Conservation (phyloP, 2,329 filamentous ascomycete genomes). For the Hymenoscyphus occultus region DNA sequence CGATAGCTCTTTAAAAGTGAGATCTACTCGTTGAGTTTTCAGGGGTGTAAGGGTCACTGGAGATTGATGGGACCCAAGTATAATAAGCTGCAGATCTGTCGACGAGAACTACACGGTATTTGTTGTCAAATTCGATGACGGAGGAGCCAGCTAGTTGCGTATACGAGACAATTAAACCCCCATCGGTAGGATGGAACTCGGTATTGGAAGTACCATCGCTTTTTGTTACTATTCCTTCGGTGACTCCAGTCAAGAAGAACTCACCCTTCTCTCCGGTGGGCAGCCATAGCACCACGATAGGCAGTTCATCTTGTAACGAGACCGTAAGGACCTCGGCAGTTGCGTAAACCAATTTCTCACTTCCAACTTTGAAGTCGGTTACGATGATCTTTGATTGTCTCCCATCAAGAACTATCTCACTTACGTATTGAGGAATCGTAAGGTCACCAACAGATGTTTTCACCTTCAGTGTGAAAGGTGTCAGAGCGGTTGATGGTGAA, state of each 20-base stretch:
- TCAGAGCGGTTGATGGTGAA: slow-evolving; percentile 49
- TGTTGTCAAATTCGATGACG: slow-evolving; percentile 46
- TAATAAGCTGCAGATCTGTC: slow-evolving; percentile 53
- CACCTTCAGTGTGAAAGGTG: slow-evolving; percentile 53
- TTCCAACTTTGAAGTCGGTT: slow-evolving; percentile 56
- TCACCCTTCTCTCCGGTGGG: slow-evolving; percentile 53
- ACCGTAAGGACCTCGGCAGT: slow-evolving; percentile 55
- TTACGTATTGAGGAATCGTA: slow-evolving; percentile 51
- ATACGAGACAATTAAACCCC: slow-evolving; percentile 45
- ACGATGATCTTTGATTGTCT: slow-evolving; percentile 61
- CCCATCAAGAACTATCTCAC: slow-evolving; percentile 53
- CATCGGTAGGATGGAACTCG: slow-evolving; percentile 41
- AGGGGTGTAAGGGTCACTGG: slow-evolving; percentile 38
- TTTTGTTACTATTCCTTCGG: slow-evolving; percentile 48
- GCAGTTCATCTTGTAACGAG: slow-evolving; percentile 45
- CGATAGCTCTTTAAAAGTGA: not conserved
- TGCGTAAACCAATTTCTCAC: slow-evolving; percentile 50
- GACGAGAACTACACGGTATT: slow-evolving; percentile 49
- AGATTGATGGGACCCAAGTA: slow-evolving; percentile 54
- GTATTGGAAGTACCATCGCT: slow-evolving; percentile 43
- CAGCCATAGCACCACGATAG: slow-evolving; percentile 51
- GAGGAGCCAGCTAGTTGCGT: slow-evolving; percentile 49
- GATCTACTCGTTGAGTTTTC: slow-evolving; percentile 28
- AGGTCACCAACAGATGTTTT: slow-evolving; percentile 54
- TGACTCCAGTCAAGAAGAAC: slow-evolving; percentile 51